Evolutionary conservation across 148 eudicot genomes (phyloP), one percentile per base, ranked within the genome.

Genomic region (Cornus controversa): DNA sequence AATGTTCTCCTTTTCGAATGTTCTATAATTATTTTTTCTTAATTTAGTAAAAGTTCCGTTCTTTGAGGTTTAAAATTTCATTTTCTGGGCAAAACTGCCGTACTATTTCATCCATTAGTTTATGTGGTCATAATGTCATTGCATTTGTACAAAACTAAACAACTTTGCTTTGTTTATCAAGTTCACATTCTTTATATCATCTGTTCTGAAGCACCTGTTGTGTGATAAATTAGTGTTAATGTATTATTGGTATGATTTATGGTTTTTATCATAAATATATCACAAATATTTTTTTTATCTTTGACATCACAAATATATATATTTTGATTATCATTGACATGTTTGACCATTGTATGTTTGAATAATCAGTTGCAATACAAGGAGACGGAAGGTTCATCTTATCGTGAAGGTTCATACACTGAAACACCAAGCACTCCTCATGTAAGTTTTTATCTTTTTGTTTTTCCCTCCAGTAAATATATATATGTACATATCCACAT

Each of bases 361-460:
- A 66, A 6, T 53, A 16, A 73, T 81, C 81, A 96, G 99, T 81
- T 93, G 87, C 99, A 93, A 82, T 80, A 91, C 80, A 91, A 95
- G 92, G 94, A 93, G 79, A 86, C 97, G 42, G 98, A 93, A 82
- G 93, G 97, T 57, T 86, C 97, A 80, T 93, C 96, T 75, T 81
- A 85, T 60, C 97, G 93, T 76, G 99, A 95, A 50, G 91, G 94
- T 80, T 81, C 98, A 76, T 92, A 89, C 81, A 66, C 90, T 74
- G 97, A 93, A 72, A 89, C 90, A 63, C 91, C 92, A 40, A 89
- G 86, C 47, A 89, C 94, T 79, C 92, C 94, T 53, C 90, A 91
- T 91, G 97, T 89, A 45, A 50, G 80, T 20, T 72, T 9, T 65
- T 31, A 31, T 31, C 2, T 2, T 28, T 20, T 45, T 6, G 15